A percentile compares a stretch with the other conserved stretches of the same genome.
Conservation (phyloP, 2,329 filamentous ascomycete genomes). For the Aspergillus tubingensis region DNA sequence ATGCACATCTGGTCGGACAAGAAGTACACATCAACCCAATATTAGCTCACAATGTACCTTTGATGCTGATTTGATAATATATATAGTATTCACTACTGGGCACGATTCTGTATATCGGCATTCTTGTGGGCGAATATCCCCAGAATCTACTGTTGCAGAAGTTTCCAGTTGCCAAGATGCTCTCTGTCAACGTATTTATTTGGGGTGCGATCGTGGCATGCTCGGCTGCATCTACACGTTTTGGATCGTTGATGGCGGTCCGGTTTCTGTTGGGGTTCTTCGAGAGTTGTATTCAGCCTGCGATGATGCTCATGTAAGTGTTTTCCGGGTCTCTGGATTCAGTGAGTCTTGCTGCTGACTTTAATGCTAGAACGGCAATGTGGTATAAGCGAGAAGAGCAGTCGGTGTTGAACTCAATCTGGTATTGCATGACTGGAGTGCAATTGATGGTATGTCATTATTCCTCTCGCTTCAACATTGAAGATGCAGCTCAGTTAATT, state of each 20-base stretch:
- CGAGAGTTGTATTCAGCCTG: slow-evolving; percentile 5
- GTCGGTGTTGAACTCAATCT: slow-evolving; percentile 63
- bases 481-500: no score
- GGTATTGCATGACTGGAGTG: slow-evolving; percentile 72
- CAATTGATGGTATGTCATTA: slow-evolving; percentile 54
- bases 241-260: slow-evolving; percentile 10
- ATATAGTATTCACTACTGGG: slow-evolving; percentile 51
- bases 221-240: slow-evolving; percentile 52
- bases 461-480: no score
- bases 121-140: slow-evolving; percentile 55
- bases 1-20: slow-evolving; percentile 43
- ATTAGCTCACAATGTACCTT: neutral
- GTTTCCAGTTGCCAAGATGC: slow-evolving; percentile 52
- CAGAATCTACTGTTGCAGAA: slow-evolving; percentile 53
- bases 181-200: slow-evolving; percentile 51
- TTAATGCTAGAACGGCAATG: slow-evolving; percentile 52
- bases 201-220: slow-evolving; percentile 53
- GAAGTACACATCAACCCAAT: slow-evolving; percentile 35
- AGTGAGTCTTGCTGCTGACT: slow-evolving; percentile 17
- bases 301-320: slow-evolving; percentile 52
- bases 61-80: neutral
- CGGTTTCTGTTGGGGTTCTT: slow-evolving; percentile 16
- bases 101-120: slow-evolving; percentile 53
- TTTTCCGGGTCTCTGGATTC: neutral
- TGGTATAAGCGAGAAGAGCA: slow-evolving; percentile 71